Percentiles rank a stretch among this genome's conserved stretches.
phyloP scores from a whole-genome alignment of 371 early-diverging fungal species.

The Blakeslea trispora region DNA sequence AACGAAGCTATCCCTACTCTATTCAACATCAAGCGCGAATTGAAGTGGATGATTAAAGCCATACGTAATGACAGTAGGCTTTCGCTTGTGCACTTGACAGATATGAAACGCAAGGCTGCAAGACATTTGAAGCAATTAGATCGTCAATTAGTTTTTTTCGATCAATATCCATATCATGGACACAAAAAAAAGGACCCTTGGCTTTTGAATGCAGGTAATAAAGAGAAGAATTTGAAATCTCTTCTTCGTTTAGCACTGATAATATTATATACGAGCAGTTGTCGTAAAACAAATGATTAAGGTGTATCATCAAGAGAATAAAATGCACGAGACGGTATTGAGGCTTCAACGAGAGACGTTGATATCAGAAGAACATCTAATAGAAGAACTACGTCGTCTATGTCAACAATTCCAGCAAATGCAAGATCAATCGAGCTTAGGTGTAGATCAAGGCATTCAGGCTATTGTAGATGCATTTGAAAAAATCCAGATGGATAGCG shows the following conservation, averaged over 20 bases:
- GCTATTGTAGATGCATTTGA: constrained; percentile 23
- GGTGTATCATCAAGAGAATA: constrained; percentile 46
- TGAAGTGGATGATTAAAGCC: constrained; percentile 42
- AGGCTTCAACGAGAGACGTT: constrained; percentile 39
- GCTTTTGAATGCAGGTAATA: constrained; percentile 43
- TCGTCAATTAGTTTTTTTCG: constrained; percentile 38
- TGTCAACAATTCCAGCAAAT: constrained; percentile 33
- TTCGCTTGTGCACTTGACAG: constrained; percentile 27
- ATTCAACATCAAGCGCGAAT: constrained; percentile 37
- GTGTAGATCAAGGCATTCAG: constrained; percentile 27
- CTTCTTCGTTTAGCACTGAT: not conserved
- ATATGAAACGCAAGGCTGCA: constrained; percentile 32
- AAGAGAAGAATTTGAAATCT: not conserved
- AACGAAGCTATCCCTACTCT: constrained; percentile 33
- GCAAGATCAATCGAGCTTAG: constrained; percentile 24
- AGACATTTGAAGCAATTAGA: constrained; percentile 27
- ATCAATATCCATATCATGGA: constrained; percentile 40
- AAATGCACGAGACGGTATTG: constrained; percentile 48
- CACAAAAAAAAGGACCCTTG: constrained; percentile 40
- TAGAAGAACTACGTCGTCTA: constrained; percentile 34
- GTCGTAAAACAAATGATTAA: constrained; percentile 45
- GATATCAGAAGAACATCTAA: constrained; percentile 34
- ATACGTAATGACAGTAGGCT: constrained; percentile 40
- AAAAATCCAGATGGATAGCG: constrained; percentile 22
- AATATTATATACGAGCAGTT: constrained; percentile 11